These are phyloP conservation scores for Sphagnum contortum DNA, from an alignment of 225 moss, liverwort and hornwort species.

Conservation along the genomic window DNA sequence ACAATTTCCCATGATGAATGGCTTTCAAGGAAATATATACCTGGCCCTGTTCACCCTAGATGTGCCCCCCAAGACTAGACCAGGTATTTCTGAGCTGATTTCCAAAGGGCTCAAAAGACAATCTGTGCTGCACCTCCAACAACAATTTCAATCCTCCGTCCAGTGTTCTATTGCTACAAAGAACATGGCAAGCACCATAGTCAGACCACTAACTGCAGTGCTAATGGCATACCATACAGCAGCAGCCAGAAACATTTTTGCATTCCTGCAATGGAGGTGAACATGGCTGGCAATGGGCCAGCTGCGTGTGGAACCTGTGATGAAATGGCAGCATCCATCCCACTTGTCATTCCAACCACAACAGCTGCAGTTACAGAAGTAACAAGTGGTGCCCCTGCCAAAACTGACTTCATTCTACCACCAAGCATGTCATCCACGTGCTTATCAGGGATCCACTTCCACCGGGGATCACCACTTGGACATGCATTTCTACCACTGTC, in stretches of 20 bases:
- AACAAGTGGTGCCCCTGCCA: conserved; percentile 46
- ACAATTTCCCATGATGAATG: no score
- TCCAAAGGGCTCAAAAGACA: no score
- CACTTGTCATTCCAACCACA: conserved; percentile 65
- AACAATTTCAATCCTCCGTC: no score
- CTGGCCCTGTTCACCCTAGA: no score
- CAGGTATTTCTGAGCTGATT: no score
- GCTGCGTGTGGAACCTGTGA: conserved; percentile 33
- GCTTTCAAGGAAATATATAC: no score
- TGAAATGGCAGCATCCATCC: conserved; percentile 59
- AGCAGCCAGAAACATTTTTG: conserved; percentile 72
- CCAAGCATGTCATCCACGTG: conserved; percentile 43
- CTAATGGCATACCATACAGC: conserved; percentile 83
- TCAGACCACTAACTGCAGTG: conserved; percentile 20
- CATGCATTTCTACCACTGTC: neutral
- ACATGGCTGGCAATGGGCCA: conserved; percentile 45
- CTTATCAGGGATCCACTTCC: conserved; percentile 8
- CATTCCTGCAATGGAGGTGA: conserved; percentile 57
- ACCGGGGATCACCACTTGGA: neutral
- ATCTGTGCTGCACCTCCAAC: no score
- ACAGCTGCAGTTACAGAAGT: conserved; percentile 62
- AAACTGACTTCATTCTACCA: conserved; percentile 24
- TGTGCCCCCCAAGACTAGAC: no score
- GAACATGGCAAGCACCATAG: conserved; percentile 10
- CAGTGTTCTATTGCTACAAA: conserved; percentile 1